Base-by-base conservation (phyloP, 1,139 yeast species). In the Candida sp. region DNA sequence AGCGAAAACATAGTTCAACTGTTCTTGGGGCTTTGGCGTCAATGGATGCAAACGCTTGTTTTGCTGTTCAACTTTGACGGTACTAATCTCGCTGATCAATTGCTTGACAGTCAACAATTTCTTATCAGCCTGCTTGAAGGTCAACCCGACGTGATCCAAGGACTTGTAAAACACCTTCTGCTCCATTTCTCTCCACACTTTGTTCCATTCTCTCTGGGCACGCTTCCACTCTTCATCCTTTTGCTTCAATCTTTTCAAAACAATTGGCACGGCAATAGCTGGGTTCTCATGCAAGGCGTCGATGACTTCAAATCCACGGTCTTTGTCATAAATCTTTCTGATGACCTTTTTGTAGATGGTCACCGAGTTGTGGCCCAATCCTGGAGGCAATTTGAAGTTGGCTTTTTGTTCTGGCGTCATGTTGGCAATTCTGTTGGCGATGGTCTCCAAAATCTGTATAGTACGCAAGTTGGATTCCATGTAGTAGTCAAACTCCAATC, bases 221-320 rank as follows among this genome's bases (percentile, higher is more conserved):
- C 98, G 85, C 69, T 93, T 90, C 99, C 99, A 94, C 70, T 94
- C 99, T 71, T 94, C 98, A 67, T 96, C 99, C 72, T 94, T 94
- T 71, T 94, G 98, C 70, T 94, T 94, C 68, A 94, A 82, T 65
- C 99, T 83, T 62, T 88, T 89, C 66, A 94, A 77, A 11, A 94
- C 96, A 57, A 94, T 86, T 1, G 99, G 99, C 22, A 94, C 96
- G 1, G 99, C 96, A 52, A 92, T 85, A 2, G 96, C 91, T 3
- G 99, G 99, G 61, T 90, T 88, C 59, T 93, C 97, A 66, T 94
- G 98, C 47, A 94, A 77, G 2, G 98, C 97, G 63, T 92, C 97
- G 61, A 94, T 91, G 26, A 94, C 98, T 69, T 96, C 98, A 63
- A 89, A 89, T 1, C 98, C 98, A 68, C 96, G 87, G 61, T 91